A percentile compares a stretch with the other conserved stretches of the same genome.
Conservation (phyloP, 352 stramenopile species). For the Pythium aquatile region DNA sequence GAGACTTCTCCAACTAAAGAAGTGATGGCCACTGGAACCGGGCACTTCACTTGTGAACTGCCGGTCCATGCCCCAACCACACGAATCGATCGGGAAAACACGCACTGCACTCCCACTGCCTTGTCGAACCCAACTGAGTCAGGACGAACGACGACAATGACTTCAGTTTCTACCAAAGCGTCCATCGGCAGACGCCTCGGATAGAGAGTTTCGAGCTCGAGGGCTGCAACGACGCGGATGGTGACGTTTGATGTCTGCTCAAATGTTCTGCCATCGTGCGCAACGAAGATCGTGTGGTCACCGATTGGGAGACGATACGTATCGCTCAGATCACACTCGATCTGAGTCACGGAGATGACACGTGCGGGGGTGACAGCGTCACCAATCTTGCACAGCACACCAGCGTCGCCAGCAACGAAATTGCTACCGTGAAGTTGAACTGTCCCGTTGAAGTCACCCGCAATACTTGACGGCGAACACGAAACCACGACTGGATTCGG, state of each 20-base stretch:
- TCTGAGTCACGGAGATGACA: slow-evolving; percentile 7
- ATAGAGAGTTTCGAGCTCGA: slow-evolving; percentile 1
- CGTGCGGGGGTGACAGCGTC: background rate
- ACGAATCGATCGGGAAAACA: background rate
- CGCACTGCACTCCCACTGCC: background rate
- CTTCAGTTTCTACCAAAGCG: background rate
- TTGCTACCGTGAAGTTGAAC: slow-evolving; percentile 10
- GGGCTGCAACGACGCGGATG: slow-evolving; percentile 7
- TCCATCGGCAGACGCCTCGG: background rate
- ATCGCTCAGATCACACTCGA: slow-evolving; percentile 3
- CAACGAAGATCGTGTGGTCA: slow-evolving; percentile 5
- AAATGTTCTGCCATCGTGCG: slow-evolving; percentile 7
- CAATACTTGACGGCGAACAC: background rate
- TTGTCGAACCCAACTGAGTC: background rate
- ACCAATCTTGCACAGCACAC: slow-evolving; percentile 11
- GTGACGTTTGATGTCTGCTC: background rate
- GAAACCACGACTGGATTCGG: background rate
- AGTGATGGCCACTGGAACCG: background rate
- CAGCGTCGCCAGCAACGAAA: background rate
- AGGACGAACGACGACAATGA: background rate
- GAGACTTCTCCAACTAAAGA: background rate
- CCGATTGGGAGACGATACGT: background rate
- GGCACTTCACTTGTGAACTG: slow-evolving; percentile 2
- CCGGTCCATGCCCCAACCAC: background rate
- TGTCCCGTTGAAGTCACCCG: slow-evolving; percentile 1